Conservation (phyloP, 2,329 filamentous ascomycete genomes). For the Ilyonectria mors-panacis region DNA sequence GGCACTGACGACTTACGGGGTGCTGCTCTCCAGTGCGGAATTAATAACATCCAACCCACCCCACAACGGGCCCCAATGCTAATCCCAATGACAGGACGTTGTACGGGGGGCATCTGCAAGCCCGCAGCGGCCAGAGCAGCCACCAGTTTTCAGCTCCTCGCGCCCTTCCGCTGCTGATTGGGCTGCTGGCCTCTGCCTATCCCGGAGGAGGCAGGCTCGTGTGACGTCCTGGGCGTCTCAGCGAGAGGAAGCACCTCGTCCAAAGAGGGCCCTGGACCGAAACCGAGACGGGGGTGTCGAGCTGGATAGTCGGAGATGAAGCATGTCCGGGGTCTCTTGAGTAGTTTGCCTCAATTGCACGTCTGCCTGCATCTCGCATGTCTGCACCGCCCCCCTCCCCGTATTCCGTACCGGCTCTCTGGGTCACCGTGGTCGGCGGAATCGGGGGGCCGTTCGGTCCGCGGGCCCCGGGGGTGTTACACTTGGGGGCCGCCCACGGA, state of each 20-base stretch:
- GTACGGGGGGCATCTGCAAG: constrained; percentile 36
- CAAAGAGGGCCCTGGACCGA: background rate
- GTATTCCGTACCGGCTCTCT: constrained; percentile 23
- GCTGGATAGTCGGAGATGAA: constrained; percentile 24
- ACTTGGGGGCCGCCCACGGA: constrained; percentile 25
- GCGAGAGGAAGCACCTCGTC: constrained; percentile 4
- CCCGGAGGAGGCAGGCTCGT: constrained; percentile 27
- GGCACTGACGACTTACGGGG: background rate
- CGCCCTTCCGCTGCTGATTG: constrained; percentile 31
- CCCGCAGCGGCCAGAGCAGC: constrained; percentile 16
- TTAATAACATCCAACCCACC: constrained; percentile 26
- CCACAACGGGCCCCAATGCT: constrained; percentile 21
- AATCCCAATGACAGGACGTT: constrained; percentile 39
- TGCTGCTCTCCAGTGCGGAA: constrained; percentile 27
- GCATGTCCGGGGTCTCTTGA: background rate
- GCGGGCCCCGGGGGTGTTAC: background rate
- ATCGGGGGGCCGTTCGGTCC: constrained; percentile 8
- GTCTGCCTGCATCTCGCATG: background rate
- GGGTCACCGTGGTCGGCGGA: constrained; percentile 26
- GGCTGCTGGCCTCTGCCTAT: constrained; percentile 12
- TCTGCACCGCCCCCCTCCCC: background rate
- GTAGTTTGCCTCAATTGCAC: background rate
- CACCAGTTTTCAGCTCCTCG: constrained; percentile 38
- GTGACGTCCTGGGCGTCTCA: constrained; percentile 31
- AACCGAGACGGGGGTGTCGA: background rate